Conservation (phyloP, 2,329 filamentous ascomycete species). For the Aspergillus phoenicis region DNA sequence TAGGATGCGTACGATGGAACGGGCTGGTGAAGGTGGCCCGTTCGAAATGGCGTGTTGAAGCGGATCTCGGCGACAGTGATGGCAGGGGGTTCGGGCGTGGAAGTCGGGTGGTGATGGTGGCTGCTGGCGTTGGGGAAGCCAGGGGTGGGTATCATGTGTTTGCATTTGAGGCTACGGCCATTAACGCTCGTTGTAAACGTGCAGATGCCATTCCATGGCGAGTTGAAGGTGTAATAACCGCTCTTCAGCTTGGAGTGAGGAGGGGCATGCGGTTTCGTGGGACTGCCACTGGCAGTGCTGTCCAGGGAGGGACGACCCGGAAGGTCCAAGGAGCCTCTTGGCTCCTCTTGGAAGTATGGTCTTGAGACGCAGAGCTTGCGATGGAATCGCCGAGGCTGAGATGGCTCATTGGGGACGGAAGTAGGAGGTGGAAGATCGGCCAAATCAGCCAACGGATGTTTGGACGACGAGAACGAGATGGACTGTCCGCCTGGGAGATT, state of each 20-base stretch:
- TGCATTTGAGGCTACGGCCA: constrained; percentile 74
- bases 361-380: constrained; percentile 38
- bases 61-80: constrained; percentile 77
- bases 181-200: constrained; percentile 78
- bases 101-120: constrained; percentile 9
- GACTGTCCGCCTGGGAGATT: constrained; percentile 23
- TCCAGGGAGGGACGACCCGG: constrained; percentile 24
- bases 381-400: constrained; percentile 33
- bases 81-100: constrained; percentile 34
- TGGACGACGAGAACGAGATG: constrained; percentile 13
- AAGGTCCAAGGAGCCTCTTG: constrained; percentile 23
- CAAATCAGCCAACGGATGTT: constrained; percentile 7
- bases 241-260: constrained; percentile 36
- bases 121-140: constrained; percentile 24
- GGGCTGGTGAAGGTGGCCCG: constrained; percentile 34
- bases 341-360: constrained; percentile 25
- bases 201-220: constrained; percentile 85
- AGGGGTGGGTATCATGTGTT: constrained; percentile 62
- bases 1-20: constrained; percentile 18
- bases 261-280: constrained; percentile 15
- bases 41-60: constrained; percentile 76
- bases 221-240: constrained; percentile 71
- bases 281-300: constrained; percentile 15
- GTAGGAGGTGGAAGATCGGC: not conserved
- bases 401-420: constrained; percentile 17